A percentile compares a stretch with the other conserved stretches of the same genome.
Evolutionary conservation across 495 filamentous ascomycete species (phyloP).

Genomic region (Terfezia claveryi): DNA sequence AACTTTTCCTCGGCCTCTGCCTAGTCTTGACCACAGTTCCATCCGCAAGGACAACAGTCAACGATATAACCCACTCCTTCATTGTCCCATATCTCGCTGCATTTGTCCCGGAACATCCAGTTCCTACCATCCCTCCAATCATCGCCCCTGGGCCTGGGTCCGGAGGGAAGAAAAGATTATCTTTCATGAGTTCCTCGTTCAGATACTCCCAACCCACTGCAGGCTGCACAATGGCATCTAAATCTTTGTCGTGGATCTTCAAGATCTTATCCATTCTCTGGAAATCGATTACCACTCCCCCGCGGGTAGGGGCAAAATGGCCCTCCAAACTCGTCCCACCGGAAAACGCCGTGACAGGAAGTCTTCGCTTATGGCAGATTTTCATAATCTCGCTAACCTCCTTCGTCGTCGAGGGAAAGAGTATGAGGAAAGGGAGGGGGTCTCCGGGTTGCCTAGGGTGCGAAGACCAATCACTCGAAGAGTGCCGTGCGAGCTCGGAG

Average conservation of each 20-base stretch:
- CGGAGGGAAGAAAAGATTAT: constrained; percentile 72
- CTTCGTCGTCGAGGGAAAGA: constrained; percentile 45
- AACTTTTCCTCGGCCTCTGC: constrained; percentile 52
- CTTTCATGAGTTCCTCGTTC: constrained; percentile 52
- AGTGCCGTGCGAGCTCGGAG: constrained; percentile 44
- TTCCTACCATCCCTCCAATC: constrained; percentile 45
- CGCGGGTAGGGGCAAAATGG: constrained; percentile 67
- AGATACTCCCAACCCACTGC: constrained; percentile 79
- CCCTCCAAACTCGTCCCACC: constrained; percentile 74
- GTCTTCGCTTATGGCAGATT: constrained; percentile 57
- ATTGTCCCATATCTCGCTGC: constrained; percentile 66
- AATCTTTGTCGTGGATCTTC: constrained; percentile 58
- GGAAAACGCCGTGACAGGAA: constrained; percentile 74
- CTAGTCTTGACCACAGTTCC: constrained; percentile 59
- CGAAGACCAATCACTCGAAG: constrained; percentile 76
- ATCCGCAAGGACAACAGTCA: constrained; percentile 61
- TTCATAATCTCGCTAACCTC: constrained; percentile 63
- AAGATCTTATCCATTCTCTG: constrained; percentile 65
- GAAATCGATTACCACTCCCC: constrained; percentile 79
- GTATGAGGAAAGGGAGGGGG: constrained; percentile 36
- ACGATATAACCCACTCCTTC: constrained; percentile 69
- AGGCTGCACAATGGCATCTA: constrained; percentile 84
- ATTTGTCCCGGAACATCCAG: constrained; percentile 61
- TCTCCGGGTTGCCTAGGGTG: constrained; percentile 47
- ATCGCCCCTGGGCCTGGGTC: constrained; percentile 44